phyloP scores from a whole-genome alignment of 1,284 basidiomycete species.

The Fomitopsis pinicola region DNA sequence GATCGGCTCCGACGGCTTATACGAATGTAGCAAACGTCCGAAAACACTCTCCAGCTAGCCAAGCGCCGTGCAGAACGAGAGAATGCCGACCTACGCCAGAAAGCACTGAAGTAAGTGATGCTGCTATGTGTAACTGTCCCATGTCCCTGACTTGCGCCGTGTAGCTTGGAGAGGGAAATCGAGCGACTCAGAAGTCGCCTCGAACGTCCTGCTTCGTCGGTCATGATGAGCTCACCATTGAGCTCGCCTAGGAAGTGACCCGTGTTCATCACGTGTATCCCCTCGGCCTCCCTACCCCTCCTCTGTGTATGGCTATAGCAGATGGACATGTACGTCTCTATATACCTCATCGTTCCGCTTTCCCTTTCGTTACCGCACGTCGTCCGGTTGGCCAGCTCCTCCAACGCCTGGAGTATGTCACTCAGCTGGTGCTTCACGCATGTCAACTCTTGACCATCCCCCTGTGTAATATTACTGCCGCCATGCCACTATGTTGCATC shows the following conservation, averaged over 20 bases:
- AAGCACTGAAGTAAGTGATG: slow-evolving; percentile 54
- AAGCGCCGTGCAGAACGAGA: slow-evolving; percentile 76
- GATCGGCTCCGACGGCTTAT: neutral
- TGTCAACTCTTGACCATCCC: too few species aligned
- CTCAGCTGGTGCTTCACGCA: too few species aligned
- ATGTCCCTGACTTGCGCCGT: slow-evolving; percentile 19
- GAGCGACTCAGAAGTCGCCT: slow-evolving; percentile 66
- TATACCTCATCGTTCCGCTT: neutral
- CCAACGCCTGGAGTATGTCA: neutral
- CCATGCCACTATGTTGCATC: neutral
- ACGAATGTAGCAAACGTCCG: slow-evolving; percentile 59
- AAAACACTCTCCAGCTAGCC: slow-evolving; percentile 59
- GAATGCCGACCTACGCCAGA: slow-evolving; percentile 68
- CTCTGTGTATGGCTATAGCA: neutral
- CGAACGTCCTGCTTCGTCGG: slow-evolving; percentile 28
- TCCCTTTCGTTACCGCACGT: neutral
- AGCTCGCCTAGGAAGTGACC: slow-evolving; percentile 28
- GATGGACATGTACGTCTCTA: neutral
- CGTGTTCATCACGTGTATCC: neutral
- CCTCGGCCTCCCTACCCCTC: neutral
- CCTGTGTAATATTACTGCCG: neutral
- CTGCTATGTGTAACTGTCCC: neutral
- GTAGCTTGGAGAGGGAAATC: slow-evolving; percentile 64
- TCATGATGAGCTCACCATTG: slow-evolving; percentile 28
- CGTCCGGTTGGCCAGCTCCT: too few species aligned